These are phyloP conservation scores for Penicillium sp. DNA, from an alignment of 2,329 filamentous ascomycete genomes.

Conservation along the genomic window DNA sequence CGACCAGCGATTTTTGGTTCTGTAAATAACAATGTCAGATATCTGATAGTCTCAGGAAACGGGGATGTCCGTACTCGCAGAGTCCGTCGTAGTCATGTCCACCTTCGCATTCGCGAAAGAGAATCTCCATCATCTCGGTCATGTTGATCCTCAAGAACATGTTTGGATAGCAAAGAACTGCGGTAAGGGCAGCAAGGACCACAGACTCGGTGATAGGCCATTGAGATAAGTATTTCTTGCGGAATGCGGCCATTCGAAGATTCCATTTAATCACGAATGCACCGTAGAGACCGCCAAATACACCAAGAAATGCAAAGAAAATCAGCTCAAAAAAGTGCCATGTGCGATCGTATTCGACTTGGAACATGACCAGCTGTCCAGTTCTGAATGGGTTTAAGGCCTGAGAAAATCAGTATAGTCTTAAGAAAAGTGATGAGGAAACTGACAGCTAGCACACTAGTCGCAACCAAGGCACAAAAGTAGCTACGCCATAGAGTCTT, in stretches of 20 bases:
- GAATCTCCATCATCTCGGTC: slow-evolving; percentile 98
- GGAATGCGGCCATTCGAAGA: slow-evolving; percentile 79
- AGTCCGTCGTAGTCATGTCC: slow-evolving; percentile 83
- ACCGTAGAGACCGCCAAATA: slow-evolving; percentile 92
- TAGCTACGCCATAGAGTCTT: slow-evolving; percentile 98
- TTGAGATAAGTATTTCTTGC: slow-evolving; percentile 81
- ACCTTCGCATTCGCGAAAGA: slow-evolving; percentile 90
- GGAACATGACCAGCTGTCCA: slow-evolving; percentile 98
- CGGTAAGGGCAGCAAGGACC: slow-evolving; percentile 74
- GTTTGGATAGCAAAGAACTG: slow-evolving; percentile 93
- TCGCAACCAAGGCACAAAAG: slow-evolving; percentile 93
- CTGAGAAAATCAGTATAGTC: slow-evolving; percentile 28
- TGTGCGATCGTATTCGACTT: slow-evolving; percentile 87
- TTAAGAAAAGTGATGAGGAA: neutral
- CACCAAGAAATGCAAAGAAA: slow-evolving; percentile 85
- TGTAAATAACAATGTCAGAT: slow-evolving; percentile 23
- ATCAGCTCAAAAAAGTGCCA: slow-evolving; percentile 98
- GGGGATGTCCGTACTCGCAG: slow-evolving; percentile 58
- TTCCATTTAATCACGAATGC: slow-evolving; percentile 99
- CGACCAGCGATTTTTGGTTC: slow-evolving; percentile 62
- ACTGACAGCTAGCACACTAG: slow-evolving; percentile 72
- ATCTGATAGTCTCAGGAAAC: neutral
- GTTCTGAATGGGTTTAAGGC: slow-evolving; percentile 98
- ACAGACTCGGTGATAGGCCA: slow-evolving; percentile 86
- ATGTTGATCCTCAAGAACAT: slow-evolving; percentile 94